Percentiles rank a stretch among this genome's conserved stretches.
These are phyloP conservation scores for Auricularia cornea DNA, from an alignment of 768 basidiomycete genomes.

Conservation along the genomic window DNA sequence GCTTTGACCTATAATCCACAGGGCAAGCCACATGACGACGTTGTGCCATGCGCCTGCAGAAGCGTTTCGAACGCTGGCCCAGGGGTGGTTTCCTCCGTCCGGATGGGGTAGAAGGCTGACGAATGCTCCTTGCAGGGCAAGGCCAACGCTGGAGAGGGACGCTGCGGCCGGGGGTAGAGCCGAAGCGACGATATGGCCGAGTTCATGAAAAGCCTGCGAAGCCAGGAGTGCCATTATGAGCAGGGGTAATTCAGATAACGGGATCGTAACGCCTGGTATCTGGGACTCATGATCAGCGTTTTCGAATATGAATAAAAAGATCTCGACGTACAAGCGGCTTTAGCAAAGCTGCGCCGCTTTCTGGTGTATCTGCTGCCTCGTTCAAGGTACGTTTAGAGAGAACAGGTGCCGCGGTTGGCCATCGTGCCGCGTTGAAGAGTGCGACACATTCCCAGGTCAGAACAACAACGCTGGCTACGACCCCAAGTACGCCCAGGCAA, in stretches of 20 bases:
- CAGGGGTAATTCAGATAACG: neutral
- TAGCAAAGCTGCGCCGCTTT: neutral
- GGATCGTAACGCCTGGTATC: neutral
- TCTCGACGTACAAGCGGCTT: neutral
- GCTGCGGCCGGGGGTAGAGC: neutral
- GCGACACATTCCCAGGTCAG: neutral
- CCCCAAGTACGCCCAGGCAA: neutral
- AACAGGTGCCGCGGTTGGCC: neutral
- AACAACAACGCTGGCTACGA: neutral
- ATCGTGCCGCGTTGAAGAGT: neutral
- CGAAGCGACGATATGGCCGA: neutral
- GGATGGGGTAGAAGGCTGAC: neutral
- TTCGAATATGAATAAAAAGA: neutral
- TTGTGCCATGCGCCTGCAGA: neutral
- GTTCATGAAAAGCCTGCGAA: neutral
- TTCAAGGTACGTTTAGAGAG: too few species aligned
- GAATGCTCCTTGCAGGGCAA: neutral
- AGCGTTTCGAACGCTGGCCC: neutral
- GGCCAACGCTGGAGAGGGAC: neutral
- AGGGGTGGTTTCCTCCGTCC: neutral
- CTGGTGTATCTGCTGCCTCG: too few species aligned
- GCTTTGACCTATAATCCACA: neutral
- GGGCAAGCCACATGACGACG: neutral
- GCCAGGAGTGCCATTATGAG: neutral
- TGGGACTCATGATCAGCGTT: neutral